phyloP scores from a whole-genome alignment of 352 stramenopile species.

The Peronosclerospora sorghi region DNA sequence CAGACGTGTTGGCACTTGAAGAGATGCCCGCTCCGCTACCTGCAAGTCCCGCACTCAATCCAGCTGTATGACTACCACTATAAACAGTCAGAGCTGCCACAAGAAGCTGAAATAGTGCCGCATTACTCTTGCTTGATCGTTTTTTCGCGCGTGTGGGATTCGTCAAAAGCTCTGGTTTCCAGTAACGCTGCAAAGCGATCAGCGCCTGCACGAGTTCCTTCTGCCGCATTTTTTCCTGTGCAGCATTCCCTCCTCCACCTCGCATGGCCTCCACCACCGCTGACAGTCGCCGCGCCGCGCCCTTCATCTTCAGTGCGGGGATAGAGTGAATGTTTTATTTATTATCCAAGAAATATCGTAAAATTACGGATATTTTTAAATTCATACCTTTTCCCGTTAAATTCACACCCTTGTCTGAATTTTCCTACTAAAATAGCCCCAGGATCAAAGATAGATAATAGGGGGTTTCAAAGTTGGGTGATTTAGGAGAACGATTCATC shows the following conservation, averaged over 20 bases:
- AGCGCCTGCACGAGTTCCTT: constrained; percentile 45
- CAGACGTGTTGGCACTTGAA: constrained; percentile 37
- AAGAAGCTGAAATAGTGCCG: constrained; percentile 50
- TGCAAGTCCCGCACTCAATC: constrained; percentile 9
- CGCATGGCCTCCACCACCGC: constrained; percentile 41
- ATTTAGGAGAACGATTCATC: too few species aligned
- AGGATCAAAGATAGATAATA: too few species aligned
- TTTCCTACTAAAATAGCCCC: too few species aligned
- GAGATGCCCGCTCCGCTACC: constrained; percentile 32
- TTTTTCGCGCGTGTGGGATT: constrained; percentile 7
- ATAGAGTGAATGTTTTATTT: background rate
- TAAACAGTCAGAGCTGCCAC: constrained; percentile 58
- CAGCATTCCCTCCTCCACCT: constrained; percentile 11
- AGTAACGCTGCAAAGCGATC: constrained; percentile 45
- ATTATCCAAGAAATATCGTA: too few species aligned
- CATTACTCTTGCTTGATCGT: constrained; percentile 21
- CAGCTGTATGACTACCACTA: constrained; percentile 34
- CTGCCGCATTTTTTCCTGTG: constrained; percentile 26
- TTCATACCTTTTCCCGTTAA: too few species aligned
- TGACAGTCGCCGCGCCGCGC: constrained; percentile 29
- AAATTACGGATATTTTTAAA: too few species aligned
- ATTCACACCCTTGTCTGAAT: too few species aligned
- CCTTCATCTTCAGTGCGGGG: constrained; percentile 20
- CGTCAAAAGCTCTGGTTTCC: constrained; percentile 28
- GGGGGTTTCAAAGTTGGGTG: too few species aligned